Percentiles rank a stretch among this genome's conserved stretches.
Conservation (phyloP, 768 basidiomycete genomes). For the Calvatia gigantea region DNA sequence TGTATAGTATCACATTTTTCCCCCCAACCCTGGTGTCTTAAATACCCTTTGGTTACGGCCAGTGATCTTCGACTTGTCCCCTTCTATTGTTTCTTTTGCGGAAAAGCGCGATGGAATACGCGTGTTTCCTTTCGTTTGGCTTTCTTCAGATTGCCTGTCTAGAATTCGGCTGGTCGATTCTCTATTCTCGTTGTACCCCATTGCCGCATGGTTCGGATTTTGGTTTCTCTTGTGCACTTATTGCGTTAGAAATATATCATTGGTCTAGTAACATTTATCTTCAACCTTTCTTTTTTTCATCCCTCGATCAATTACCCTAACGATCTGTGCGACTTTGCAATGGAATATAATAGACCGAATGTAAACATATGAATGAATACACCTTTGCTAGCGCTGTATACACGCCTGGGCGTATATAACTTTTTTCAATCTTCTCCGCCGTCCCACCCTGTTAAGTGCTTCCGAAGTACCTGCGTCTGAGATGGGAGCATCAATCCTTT, state of each 20-base stretch:
- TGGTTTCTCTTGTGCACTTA: conserved; percentile 2
- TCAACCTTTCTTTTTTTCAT: background rate
- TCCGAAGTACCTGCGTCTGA: background rate
- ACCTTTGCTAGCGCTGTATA: too few species aligned
- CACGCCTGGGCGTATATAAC: background rate
- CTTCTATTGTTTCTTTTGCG: conserved; percentile 6
- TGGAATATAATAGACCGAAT: conserved; percentile 1
- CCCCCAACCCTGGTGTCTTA: conserved; percentile 3
- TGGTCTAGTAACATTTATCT: conserved; percentile 14
- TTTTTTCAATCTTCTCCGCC: background rate
- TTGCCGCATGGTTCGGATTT: conserved; percentile 8
- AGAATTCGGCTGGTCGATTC: conserved; percentile 12
- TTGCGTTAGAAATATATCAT: conserved; percentile 6
- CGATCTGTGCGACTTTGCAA: conserved; percentile 8
- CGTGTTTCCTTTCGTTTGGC: background rate
- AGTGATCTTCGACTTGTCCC: background rate
- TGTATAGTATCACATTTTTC: conserved; percentile 22
- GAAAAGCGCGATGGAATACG: background rate
- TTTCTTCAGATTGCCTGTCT: conserved; percentile 8
- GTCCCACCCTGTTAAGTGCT: background rate
- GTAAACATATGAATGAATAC: background rate
- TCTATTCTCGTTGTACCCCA: conserved; percentile 6
- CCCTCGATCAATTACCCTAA: conserved; percentile 10
- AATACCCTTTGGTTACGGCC: conserved; percentile 1
- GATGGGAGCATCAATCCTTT: background rate